Base-by-base conservation (phyloP, 1,284 basidiomycete species). In the Apiotrichum montevideense region DNA sequence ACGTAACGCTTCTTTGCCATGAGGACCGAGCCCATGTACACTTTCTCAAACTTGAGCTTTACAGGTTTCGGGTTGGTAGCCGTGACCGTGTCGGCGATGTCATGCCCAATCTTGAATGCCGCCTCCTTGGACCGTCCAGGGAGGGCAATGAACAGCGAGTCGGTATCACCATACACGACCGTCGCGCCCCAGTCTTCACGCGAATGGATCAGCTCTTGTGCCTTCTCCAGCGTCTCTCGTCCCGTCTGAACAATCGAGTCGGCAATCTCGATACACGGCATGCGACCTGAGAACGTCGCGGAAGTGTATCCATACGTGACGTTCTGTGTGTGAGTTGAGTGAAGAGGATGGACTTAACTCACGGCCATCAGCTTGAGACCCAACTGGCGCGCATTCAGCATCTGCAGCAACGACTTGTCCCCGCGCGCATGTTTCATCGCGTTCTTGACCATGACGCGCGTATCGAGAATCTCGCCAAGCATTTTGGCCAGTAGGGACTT, bases 81-180 rank as follows among this genome's bases (percentile, higher is more conserved):
- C 2, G 96, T 98, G 55, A 98, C 84, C 0, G 83, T 81, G 52
- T 94, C 87, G 3, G 93, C 88, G 52, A 98, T 98, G 61, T 94
- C 89, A 63, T 94, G 80, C 7, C 95, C 95, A 53, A 98, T 88
- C 44, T 82, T 79, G 73, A 98, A 98, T 0, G 95, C 95, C 68
- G 97, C 87, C 15, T 94, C 90, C 70, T 90, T 93, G 1, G 90
- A 91, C 68, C 85, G 87, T 3, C 93, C 94, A 14, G 83, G 85
- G 6, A 98, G 80, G 63, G 91, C 86, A 74, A 98, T 82, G 73
- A 98, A 98, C 35, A 98, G 76, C 32, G 91, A 95, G 75, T 98
- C 95, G 0, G 96, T 98, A 69, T 98, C 95, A n/a, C 96, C 95
- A 70, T 98, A 98, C 5, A 98, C 91, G 5, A 97, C 89, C 66